Percentiles rank a stretch among this genome's conserved stretches.
Conservation (phyloP, 1,139 yeast genomes). For the Hyphopichia fennica region DNA sequence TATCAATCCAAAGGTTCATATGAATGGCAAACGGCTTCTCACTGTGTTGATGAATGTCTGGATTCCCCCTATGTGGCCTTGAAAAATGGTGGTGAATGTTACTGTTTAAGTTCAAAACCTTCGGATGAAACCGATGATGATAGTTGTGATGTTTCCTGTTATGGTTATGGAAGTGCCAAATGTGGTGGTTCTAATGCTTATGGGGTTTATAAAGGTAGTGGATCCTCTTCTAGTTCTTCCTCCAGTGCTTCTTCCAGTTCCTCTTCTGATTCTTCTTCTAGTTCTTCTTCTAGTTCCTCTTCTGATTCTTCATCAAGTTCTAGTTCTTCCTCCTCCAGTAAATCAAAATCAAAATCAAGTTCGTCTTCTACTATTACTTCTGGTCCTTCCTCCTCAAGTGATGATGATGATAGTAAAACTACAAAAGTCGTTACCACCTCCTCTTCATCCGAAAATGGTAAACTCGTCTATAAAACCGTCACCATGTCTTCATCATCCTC, state of each 20-base stretch:
- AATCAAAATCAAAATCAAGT: slow-evolving; percentile 7
- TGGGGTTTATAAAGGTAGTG: slow-evolving; percentile 36
- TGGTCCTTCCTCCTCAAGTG: slow-evolving; percentile 23
- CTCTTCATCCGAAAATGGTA: slow-evolving; percentile 15
- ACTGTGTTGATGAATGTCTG: slow-evolving; percentile 50
- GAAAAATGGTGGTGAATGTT: slow-evolving; percentile 56
- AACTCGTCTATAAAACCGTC: slow-evolving; percentile 18
- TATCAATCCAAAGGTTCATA: slow-evolving; percentile 37
- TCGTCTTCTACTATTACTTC: slow-evolving; percentile 8
- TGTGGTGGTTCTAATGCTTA: slow-evolving; percentile 60
- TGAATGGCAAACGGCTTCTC: slow-evolving; percentile 49
- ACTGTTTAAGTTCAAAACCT: slow-evolving; percentile 63
- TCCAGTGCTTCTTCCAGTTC: slow-evolving; percentile 5
- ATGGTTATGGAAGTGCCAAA: slow-evolving; percentile 47
- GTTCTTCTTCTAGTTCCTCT: slow-evolving; percentile 7
- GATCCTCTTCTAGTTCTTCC: slow-evolving; percentile 6
- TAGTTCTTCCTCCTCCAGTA: slow-evolving; percentile 6
- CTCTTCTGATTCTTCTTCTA: slow-evolving; percentile 7
- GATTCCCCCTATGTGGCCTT: slow-evolving; percentile 59
- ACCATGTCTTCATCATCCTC: slow-evolving; percentile 15
- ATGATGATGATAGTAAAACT: background rate
- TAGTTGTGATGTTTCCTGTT: slow-evolving; percentile 48
- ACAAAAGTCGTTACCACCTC: slow-evolving; percentile 8
- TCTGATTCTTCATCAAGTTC: slow-evolving; percentile 8
- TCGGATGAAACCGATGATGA: slow-evolving; percentile 17